Base-by-base conservation (phyloP, 139 green algal genomes). In the Chlamydomonas incerta region DNA sequence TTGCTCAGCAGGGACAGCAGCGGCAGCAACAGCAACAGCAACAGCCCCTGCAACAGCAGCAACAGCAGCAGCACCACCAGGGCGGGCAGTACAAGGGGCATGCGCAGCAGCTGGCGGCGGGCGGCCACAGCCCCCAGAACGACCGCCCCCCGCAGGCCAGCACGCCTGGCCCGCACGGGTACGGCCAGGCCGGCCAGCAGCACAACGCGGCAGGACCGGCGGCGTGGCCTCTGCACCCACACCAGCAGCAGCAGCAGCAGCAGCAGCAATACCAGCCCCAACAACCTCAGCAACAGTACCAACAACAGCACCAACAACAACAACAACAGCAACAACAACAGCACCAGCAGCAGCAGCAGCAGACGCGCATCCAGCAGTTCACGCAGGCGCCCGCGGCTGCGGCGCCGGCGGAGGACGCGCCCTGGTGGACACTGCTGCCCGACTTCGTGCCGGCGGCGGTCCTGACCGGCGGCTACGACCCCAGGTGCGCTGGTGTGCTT, bases 401-500 rank as follows among this genome's bases (percentile, higher is more conserved):
- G 62, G 17, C 1, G 62, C 4, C 62, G 26, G 31, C 34, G 1
- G 63, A 52, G 23, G 67, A 31, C 24, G 47, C n/a, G n/a, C 81
- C 81, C 34, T 87, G 81, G 81, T 87, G 81, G 81, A 74, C 58
- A 20, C 71, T 80, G 81, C 71, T 87, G 69, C 81, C 81, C 20
- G 81, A 87, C 71, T 87, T 87, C 26, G 70, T 87, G 57, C 81
- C 81, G 8, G 81, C 72, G 5, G 81, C 57, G 0, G 70, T 41
- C 9, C 57, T 87, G 69, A 70, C 81, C 23, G 58, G 29, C 5
- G 81, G 81, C 26, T 87, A 57, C 34, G 81, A 87, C 60, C 81
- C 81, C 20, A 65, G 81, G 81, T 81, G 60, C 0, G 63, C 9
- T 1, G 9, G 67, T n/a, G n/a, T n/a, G n/a, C n/a, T n/a, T n/a